Base-by-base conservation (phyloP, 2,329 filamentous ascomycete genomes). In the Neonectria hederae region DNA sequence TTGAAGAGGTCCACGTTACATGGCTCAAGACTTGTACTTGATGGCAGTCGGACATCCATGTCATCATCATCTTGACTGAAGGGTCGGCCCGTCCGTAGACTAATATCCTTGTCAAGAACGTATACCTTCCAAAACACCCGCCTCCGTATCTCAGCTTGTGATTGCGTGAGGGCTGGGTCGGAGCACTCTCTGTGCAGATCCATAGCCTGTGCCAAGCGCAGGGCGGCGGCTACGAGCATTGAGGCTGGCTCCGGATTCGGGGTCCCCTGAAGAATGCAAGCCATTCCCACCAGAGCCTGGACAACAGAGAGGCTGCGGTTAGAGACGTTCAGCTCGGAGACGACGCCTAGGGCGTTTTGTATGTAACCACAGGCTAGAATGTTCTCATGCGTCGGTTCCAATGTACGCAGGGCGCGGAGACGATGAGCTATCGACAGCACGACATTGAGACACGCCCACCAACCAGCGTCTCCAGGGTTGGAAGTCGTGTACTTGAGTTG, bases 21-120 rank as follows among this genome's bases (percentile, higher is more conserved):
- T 14, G 58, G 43, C 28, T 57, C 57, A 4, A 64, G 22, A 19
- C 9, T 63, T 10, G 43, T 46, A 24, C 21, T 56, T 9, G 65
- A n/a, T 24, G 71, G 72, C 32, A 74, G 35, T 30, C 67, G 67
- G 10, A 69, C 71, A 55, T 75, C 70, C 66, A 74, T 74, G 35
- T 75, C 72, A n/a, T 74, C 72, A 22, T 73, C 71, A 32, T 75
- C 69, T 61, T 74, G 72, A 7, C 56, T 54, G 49, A 69, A 72
- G 4, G 72, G 71, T 24, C 62, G 65, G 8, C 68, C 54, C 40
- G 63, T 71, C n/a, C 67, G 69, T 3, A 73, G 54, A 60, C 69
- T 72, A n/a, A 75, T 65, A 26, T 75, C 70, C 49, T 69, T 72
- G 48, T 75, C 72, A 19, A 73, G 66, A 35, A 65, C 40, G 45